A percentile compares a stretch with the other conserved stretches of the same genome.
phyloP scores from a whole-genome alignment of 805 yeast species.

The Ogataea angusta region DNA sequence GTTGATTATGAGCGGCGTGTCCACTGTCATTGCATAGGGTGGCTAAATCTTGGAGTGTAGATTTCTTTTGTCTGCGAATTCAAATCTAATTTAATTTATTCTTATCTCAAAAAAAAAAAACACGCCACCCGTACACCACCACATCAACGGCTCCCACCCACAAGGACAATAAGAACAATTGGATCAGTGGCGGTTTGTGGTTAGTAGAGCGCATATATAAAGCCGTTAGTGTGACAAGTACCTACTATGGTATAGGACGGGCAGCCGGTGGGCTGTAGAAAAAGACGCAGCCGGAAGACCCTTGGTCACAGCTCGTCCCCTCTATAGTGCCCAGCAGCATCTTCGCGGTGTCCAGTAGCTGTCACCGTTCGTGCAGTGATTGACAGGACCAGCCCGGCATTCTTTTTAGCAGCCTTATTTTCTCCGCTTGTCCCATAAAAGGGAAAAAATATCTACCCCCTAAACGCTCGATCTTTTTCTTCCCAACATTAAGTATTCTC shows the following conservation, averaged over 20 bases:
- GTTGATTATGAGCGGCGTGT: constrained; percentile 1
- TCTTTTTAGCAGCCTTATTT: not conserved
- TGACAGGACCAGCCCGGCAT: not conserved
- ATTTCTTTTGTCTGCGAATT: no score
- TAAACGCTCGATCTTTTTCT: constrained; percentile 12
- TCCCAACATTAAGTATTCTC: constrained; percentile 1
- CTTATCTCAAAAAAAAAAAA: not conserved
- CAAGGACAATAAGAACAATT: not conserved
- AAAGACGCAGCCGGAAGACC: no score
- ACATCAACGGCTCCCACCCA: constrained; percentile 3
- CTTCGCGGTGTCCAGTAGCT: no score
- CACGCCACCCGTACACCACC: constrained; percentile 4
- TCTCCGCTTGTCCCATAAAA: constrained; percentile 7
- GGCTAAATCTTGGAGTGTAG: no score
- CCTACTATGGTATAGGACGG: not conserved
- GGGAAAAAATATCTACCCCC: constrained; percentile 6
- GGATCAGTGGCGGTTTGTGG: not conserved
- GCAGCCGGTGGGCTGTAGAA: not conserved
- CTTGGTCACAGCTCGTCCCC: no score
- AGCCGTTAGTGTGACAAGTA: not conserved
- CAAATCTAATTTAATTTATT: not conserved
- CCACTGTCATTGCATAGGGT: not conserved
- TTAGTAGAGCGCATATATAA: not conserved
- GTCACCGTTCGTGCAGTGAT: no score
- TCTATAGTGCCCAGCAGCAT: no score